Evolutionary conservation across 2,329 filamentous ascomycete species (phyloP).

Genomic region (Diaporthe citriasiana): DNA sequence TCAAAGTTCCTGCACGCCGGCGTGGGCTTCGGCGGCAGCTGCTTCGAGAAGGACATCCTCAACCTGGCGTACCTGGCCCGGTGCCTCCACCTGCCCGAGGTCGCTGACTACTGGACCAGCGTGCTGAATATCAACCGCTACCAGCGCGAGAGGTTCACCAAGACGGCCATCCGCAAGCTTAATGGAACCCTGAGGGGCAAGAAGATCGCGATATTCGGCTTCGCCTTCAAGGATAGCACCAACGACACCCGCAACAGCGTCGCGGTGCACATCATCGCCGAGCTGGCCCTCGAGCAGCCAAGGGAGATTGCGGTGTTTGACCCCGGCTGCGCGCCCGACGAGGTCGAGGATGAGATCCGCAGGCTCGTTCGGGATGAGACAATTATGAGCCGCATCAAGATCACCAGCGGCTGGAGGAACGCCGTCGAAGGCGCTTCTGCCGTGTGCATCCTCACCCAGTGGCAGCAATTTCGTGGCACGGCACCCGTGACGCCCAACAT

Average conservation of each 20-base stretch:
- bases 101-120: slow-evolving; percentile 71
- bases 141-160: slow-evolving; percentile 68
- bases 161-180: slow-evolving; percentile 66
- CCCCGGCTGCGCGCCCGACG: slow-evolving; percentile 56
- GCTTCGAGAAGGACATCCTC: slow-evolving; percentile 74
- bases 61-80: slow-evolving; percentile 71
- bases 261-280: slow-evolving; percentile 66
- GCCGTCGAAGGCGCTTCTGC: slow-evolving; percentile 62
- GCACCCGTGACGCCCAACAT: slow-evolving; percentile 42
- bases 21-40: slow-evolving; percentile 75
- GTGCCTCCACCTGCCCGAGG: slow-evolving; percentile 67
- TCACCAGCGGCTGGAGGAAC: slow-evolving; percentile 58
- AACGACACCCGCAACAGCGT: slow-evolving; percentile 70
- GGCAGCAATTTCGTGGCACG: slow-evolving; percentile 63
- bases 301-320: slow-evolving; percentile 67
- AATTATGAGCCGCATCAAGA: slow-evolving; percentile 51
- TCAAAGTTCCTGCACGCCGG: slow-evolving; percentile 69
- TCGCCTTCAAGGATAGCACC: slow-evolving; percentile 74
- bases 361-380: slow-evolving; percentile 47
- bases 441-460: slow-evolving; percentile 65
- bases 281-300: slow-evolving; percentile 63
- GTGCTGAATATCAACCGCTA: slow-evolving; percentile 72
- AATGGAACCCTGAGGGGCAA: slow-evolving; percentile 68
- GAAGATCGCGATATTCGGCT: slow-evolving; percentile 70
- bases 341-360: slow-evolving; percentile 49